These are phyloP conservation scores for Metschnikowia noctiluminum DNA, from an alignment of 805 yeast species.

Conservation along the genomic window DNA sequence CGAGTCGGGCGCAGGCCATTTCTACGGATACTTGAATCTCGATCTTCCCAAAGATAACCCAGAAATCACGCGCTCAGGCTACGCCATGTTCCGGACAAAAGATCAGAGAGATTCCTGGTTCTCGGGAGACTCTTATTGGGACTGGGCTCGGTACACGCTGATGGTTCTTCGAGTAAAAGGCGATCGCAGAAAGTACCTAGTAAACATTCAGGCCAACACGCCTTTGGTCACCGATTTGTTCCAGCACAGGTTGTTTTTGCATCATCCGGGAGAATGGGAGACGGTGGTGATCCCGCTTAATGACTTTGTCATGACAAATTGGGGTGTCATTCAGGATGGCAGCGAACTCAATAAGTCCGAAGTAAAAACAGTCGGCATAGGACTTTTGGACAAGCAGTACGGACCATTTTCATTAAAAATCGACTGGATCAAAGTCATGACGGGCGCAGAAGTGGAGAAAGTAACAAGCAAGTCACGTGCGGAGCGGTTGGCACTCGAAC, in stretches of 20 bases:
- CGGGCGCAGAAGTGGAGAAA: conserved; percentile 49
- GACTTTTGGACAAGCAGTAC: conserved; percentile 70
- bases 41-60: conserved; percentile 42
- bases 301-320: conserved; percentile 78
- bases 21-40: conserved; percentile 59
- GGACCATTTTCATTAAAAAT: conserved; percentile 71
- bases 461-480: conserved; percentile 36
- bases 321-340: conserved; percentile 61
- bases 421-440: conserved; percentile 70
- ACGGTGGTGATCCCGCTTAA: conserved; percentile 73
- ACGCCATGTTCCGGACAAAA: conserved; percentile 80
- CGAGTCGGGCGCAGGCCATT: conserved; percentile 31
- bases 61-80: conserved; percentile 44
- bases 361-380: conserved; percentile 72
- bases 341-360: conserved; percentile 56
- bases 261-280: conserved; percentile 77
- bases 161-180: conserved; percentile 70
- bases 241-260: conserved; percentile 75
- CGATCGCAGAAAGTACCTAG: conserved; percentile 68
- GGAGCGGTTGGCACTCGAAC: conserved; percentile 18
- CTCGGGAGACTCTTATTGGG: conserved; percentile 55
- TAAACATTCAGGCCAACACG: conserved; percentile 78
- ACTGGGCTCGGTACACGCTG: conserved; percentile 61
- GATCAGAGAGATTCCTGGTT: conserved; percentile 44
- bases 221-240: conserved; percentile 74